Percentiles rank a stretch among this genome's conserved stretches.
These are phyloP conservation scores for Elsinoe necatrix DNA, from an alignment of 2,329 filamentous ascomycete species.

Conservation along the genomic window DNA sequence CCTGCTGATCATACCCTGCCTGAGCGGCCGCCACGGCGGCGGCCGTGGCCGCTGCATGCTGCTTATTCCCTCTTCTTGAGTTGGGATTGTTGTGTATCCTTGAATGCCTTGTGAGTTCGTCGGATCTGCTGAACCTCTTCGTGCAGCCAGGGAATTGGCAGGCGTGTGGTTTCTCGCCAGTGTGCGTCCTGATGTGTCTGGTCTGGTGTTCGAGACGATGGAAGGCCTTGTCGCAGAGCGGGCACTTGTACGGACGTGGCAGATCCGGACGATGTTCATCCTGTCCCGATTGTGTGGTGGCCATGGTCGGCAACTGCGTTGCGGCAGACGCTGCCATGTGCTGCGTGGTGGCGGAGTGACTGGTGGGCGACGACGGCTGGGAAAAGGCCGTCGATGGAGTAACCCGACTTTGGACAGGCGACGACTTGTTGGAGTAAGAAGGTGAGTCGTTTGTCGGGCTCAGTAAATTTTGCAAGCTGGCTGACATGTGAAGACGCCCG, in stretches of 20 bases:
- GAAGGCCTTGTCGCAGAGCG: conserved; percentile 96
- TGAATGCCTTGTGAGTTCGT: conserved; percentile 93
- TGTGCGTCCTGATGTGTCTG: conserved; percentile 90
- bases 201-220: conserved; percentile 94
- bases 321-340: conserved; percentile 39
- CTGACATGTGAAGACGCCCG: conserved; percentile 15
- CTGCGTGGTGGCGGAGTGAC: conserved; percentile 14
- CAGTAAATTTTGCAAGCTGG: conserved; percentile 22
- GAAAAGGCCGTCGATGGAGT: conserved; percentile 39
- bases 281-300: conserved; percentile 55
- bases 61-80: conserved; percentile 86
- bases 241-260: conserved; percentile 95
- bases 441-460: conserved; percentile 17
- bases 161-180: conserved; percentile 93
- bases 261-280: conserved; percentile 68
- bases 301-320: conserved; percentile 37
- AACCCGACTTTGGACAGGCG: conserved; percentile 23
- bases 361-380: conserved; percentile 39
- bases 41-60: conserved; percentile 52
- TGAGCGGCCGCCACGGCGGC: conserved; percentile 46
- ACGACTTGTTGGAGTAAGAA: conserved; percentile 19
- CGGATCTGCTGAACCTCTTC: conserved; percentile 92
- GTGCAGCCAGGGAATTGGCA: conserved; percentile 94
- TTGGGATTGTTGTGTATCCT: conserved; percentile 99
- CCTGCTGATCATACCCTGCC: conserved; percentile 36